Evolutionary conservation across 352 stramenopile genomes (phyloP).

Genomic region (Globisporangium canariense): DNA sequence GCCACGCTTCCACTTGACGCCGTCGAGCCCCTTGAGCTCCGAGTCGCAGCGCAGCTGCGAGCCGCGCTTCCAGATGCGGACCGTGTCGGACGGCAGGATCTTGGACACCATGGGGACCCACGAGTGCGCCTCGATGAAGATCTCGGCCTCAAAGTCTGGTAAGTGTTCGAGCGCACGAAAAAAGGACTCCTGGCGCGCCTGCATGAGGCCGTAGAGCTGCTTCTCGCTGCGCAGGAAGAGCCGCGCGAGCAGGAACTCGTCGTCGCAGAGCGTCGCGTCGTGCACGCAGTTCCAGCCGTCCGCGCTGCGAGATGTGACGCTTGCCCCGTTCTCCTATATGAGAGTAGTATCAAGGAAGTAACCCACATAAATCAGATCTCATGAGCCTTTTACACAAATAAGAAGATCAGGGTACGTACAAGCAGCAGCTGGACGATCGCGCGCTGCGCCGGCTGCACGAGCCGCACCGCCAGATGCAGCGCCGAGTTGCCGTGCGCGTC

Average conservation of each 20-base stretch:
- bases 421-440: constrained; percentile 60
- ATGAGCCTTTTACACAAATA: not conserved
- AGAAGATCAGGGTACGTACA: constrained; percentile 15
- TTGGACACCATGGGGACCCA: constrained; percentile 81
- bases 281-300: constrained; percentile 78
- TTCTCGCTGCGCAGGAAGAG: constrained; percentile 63
- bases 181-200: constrained; percentile 49
- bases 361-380: constrained; percentile 8
- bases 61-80: constrained; percentile 68
- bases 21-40: constrained; percentile 71
- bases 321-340: constrained; percentile 36
- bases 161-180: constrained; percentile 60
- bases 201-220: constrained; percentile 49
- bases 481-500: constrained; percentile 67
- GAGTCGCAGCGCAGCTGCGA: constrained; percentile 67
- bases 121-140: constrained; percentile 75
- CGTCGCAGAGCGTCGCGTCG: constrained; percentile 67
- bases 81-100: constrained; percentile 72
- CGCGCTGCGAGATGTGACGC: constrained; percentile 28
- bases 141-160: constrained; percentile 77
- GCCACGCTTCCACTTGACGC: constrained; percentile 72
- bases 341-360: not conserved
- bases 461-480: constrained; percentile 66
- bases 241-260: constrained; percentile 70
- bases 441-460: constrained; percentile 59